Evolutionary conservation across 2,329 filamentous ascomycete genomes (phyloP), one percentile per base, ranked within the genome.

Genomic region (Scedosporium aurantiacum): DNA sequence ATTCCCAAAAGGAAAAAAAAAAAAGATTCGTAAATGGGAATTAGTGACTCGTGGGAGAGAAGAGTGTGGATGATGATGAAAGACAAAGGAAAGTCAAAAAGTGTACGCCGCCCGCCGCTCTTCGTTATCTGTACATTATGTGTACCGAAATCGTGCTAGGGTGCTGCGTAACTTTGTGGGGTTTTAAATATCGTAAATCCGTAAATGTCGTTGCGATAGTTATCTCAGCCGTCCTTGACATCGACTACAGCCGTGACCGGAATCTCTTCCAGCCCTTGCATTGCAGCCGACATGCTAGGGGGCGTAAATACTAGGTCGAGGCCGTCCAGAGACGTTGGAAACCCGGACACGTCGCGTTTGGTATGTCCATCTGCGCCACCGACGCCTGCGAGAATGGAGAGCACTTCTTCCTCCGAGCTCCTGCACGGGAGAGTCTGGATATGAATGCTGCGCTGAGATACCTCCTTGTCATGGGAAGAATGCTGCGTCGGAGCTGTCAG

Each of bases 241-340:
- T 54, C 50, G 3, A 54, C 21, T 8, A 54, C 50, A 14, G 23
- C 23, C 12, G 50, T 16, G 12, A 54, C 50, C 6, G 23, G 50
- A 54, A 54, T 52, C 58, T 60, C 58, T 21, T 52, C 58, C 43
- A 25, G 43, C 8, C 43, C 41, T 23, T 28, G 25, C 27, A 50
- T 25, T 27, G 43, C 23, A 1, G 58, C 37, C n/a, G 41, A 21
- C 58, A 52, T 52, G 10, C 27, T 18, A 2, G 21, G 21, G 16
- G 50, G 50, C 50, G 27, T 18, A 32, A 57, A 37, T 37, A 27
- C 54, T 18, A 32, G 25, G 14, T 57, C 54, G 8, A 6, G 27
- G 32, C n/a, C 47, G 8, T 60, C 58, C 32, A 60, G 47, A 4
- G 58, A 54, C 21, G 58, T 37, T 25, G 58, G 58, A 16, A 60